Evolutionary conservation across 257 asterid species (phyloP), one percentile per base, ranked within the genome.

Genomic region (Ajuga chamaepitys): DNA sequence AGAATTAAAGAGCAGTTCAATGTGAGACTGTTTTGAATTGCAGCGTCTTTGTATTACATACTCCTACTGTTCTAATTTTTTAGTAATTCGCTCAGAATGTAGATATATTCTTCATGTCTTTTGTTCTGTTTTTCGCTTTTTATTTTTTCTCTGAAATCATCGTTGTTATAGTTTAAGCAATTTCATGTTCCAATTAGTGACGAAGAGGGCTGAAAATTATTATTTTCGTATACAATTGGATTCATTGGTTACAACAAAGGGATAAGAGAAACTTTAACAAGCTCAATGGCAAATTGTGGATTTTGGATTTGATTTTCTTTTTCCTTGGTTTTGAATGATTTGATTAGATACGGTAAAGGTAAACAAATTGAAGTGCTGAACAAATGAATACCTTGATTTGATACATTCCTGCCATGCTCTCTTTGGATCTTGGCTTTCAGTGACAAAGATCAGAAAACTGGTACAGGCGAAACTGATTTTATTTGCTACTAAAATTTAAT

Each of bases 351-450:
- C 24, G 28, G 11, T 24, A 16, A 28, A 8, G 66, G 41, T 37
- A 11, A 22, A 26, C 4, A 38, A 47, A 25, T 38, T 13, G 7
- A 25, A n/a, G 25, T 24, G 9, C 20, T 5, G 37, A 28, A 16
- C 17, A 35, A 56, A 18, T 12, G 10, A 18, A 44, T 47, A 26
- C 35, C 9, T 70, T 24, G 32, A 40, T 6, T 57, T 10, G 1
- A 38, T 35, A n/a, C 34, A 8, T 71, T 70, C n/a, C 53, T 24
- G 18, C 30, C 37, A 18, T 68, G 54, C 64, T 77, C 22, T 68
- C 64, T 42, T 52, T 34, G 45, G 60, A 62, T 72, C 62, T 63
- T 62, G 64, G 22, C 28, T 34, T 62, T 45, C 14, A n/a, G 0
- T 57, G 77, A 40, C 11, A n/a, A 64, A 25, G 9, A 51, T 44